Evolutionary conservation across 345 rosid species (phyloP).

Genomic region (Camelina laxa): DNA sequence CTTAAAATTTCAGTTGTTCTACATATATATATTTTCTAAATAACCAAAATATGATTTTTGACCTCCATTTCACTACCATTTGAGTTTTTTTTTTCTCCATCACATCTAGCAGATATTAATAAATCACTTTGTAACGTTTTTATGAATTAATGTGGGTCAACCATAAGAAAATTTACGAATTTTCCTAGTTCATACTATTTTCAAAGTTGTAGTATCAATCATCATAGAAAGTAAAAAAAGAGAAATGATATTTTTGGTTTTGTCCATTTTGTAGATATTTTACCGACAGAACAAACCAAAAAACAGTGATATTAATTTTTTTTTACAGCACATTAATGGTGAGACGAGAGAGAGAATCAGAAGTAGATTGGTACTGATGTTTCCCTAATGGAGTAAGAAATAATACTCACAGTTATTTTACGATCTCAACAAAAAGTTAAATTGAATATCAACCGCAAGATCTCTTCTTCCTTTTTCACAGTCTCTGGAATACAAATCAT

Average conservation of each 20-base stretch:
- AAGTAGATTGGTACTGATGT: constrained; percentile 47
- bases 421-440: constrained; percentile 24
- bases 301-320: constrained; percentile 6
- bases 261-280: constrained; percentile 32
- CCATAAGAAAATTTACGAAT: neutral
- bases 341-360: constrained; percentile 40
- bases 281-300: constrained; percentile 22
- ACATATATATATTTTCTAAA: too few species aligned
- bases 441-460: constrained; percentile 26
- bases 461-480: constrained; percentile 7
- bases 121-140: neutral
- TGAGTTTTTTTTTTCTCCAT: neutral
- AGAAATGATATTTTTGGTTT: constrained; percentile 10
- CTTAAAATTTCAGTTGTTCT: too few species aligned
- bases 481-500: neutral
- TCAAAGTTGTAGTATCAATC: neutral
- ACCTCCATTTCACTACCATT: neutral
- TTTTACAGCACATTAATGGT: constrained; percentile 24
- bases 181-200: constrained; percentile 5
- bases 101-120: neutral
- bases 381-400: constrained; percentile 48
- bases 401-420: constrained; percentile 26
- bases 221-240: neutral
- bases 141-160: neutral
- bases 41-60: neutral